Conservation (phyloP, 805 yeast genomes). For the Lipomyces starkeyi region DNA sequence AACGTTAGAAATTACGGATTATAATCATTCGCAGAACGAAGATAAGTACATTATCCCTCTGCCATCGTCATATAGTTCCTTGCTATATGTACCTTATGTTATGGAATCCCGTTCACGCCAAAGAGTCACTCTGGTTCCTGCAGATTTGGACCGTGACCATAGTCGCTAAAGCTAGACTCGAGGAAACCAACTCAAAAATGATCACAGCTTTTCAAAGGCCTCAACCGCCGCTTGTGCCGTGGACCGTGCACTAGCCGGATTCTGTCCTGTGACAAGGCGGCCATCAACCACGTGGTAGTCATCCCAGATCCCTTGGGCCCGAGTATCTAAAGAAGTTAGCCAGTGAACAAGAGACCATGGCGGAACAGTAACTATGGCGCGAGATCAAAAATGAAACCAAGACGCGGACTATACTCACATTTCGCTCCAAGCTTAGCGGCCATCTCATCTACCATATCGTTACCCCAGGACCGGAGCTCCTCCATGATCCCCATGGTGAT, state of each 20-base stretch:
- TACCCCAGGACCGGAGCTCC: constrained; percentile 43
- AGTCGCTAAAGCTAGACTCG: constrained; percentile 1
- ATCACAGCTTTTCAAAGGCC: constrained; percentile 31
- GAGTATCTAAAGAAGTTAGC: constrained; percentile 48
- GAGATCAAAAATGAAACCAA: not conserved
- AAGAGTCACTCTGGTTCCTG: no score
- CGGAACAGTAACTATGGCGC: not conserved
- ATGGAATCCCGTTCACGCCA: no score
- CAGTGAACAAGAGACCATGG: not conserved
- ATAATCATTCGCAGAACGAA: no score
- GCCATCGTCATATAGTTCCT: no score
- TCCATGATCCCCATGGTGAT: constrained; percentile 43
- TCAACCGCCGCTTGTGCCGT: constrained; percentile 54
- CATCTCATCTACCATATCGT: constrained; percentile 50
- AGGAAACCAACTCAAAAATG: not conserved
- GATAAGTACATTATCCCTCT: no score
- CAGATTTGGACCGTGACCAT: no score
- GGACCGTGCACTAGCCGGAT: constrained; percentile 62
- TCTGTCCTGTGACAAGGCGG: constrained; percentile 66
- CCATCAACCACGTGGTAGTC: constrained; percentile 61
- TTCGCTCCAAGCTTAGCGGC: constrained; percentile 34
- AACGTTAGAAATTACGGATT: no score
- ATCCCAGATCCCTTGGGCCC: constrained; percentile 56
- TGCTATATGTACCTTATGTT: no score
- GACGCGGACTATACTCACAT: not conserved